Base-by-base conservation (phyloP, 257 asterid genomes). In the Solanum sitiens region DNA sequence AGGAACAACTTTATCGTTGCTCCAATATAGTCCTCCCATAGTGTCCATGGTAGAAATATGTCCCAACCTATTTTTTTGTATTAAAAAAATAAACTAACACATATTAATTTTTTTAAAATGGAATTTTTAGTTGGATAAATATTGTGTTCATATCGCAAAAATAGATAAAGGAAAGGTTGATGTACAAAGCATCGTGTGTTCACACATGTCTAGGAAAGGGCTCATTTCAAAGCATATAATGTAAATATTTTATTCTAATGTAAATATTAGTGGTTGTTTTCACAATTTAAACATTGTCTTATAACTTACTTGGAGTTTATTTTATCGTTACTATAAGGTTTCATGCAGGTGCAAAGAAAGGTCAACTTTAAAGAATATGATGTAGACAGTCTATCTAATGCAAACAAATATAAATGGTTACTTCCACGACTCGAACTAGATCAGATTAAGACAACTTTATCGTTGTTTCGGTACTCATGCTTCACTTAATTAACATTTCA, bases 31-130 rank as follows among this genome's bases (percentile, higher is more conserved):
- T 42, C 99, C 96, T 11, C 94, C 99, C 98, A 86, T 96, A 94
- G 89, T 95, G 98, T 68, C 95, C 98, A 90, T 96, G 98, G 92
- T 96, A 95, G 90, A 96, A 96, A 86, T 91, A 95, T 88, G 99
- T 94, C 23, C 99, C 99, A 47, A 94, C 94, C 98, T 95, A n/a
- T 85, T n/a, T n/a, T n/a, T n/a, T n/a, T n/a, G n/a, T n/a, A n/a
- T n/a, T n/a, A n/a, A n/a, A n/a, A n/a, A n/a, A 50, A 50, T 4
- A 13, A 70, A 89, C 87, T 61, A 11, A 6, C 87, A 89, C 8
- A 65, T n/a, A n/a, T 65, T 50, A 16, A 25, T 67, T 67, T 25
- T 5, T 5, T 0, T 0, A 2, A 56, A 25, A 65, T 65, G 35
- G 0, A 25, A 11, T 11, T 65, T 65, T 65, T 65, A 11, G 11